Percentiles rank a stretch among this genome's conserved stretches.
These are phyloP conservation scores for Chlorella sp. DNA, from an alignment of 139 green algal species.

Conservation along the genomic window DNA sequence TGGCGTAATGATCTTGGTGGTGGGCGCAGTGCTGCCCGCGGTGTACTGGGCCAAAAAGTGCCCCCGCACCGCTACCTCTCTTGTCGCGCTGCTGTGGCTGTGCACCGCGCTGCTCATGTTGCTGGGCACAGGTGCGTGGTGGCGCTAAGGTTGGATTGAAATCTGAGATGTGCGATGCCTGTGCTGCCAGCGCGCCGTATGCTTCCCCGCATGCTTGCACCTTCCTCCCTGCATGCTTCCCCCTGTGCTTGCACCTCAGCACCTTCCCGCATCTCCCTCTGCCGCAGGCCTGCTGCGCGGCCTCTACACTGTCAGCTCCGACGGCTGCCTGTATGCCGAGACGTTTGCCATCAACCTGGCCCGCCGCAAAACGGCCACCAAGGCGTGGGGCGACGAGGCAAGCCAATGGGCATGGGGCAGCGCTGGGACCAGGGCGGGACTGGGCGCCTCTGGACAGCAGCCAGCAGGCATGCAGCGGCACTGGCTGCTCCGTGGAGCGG, in stretches of 20 bases:
- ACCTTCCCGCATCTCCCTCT: neutral
- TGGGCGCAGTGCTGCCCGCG: neutral
- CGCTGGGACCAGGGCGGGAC: too few species aligned
- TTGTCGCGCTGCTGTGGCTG: conserved; percentile 14
- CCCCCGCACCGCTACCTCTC: neutral
- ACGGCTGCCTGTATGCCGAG: conserved; percentile 24
- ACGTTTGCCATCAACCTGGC: neutral
- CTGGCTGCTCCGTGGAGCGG: too few species aligned
- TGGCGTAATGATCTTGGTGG: neutral
- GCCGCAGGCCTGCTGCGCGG: conserved; percentile 12
- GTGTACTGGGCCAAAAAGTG: neutral
- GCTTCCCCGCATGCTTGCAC: too few species aligned
- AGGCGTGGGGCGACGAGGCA: neutral
- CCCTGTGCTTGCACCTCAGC: neutral
- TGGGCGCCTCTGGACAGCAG: too few species aligned
- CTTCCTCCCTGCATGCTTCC: too few species aligned
- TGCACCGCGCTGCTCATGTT: neutral
- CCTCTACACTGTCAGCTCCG: neutral
- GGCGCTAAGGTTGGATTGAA: neutral
- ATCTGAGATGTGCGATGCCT: neutral
- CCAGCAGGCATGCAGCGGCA: too few species aligned
- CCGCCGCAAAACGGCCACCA: neutral
- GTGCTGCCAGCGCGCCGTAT: too few species aligned
- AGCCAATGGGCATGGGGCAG: neutral
- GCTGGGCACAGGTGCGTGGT: neutral